Conservation (phyloP, 2,329 filamentous ascomycete genomes). For the Fusarium bactridioides region DNA sequence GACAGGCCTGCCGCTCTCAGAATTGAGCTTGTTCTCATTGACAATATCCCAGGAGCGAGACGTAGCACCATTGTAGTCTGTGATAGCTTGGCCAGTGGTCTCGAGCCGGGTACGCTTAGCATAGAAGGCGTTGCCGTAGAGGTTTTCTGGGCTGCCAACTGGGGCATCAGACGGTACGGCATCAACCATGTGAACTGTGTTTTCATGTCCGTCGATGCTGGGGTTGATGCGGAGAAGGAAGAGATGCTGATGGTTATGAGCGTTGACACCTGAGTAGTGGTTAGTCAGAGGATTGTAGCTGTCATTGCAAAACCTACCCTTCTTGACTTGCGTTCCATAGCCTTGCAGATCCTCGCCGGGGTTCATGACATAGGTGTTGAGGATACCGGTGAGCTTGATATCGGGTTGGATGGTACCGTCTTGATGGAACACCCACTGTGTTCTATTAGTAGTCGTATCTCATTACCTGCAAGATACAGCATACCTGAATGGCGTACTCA, state of each 20-base stretch:
- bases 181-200: slow-evolving; percentile 88
- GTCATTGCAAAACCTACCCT: neutral
- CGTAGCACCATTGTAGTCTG: slow-evolving; percentile 82
- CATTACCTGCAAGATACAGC: rapidly evolving
- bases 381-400: slow-evolving; percentile 88
- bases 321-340: neutral
- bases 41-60: slow-evolving; percentile 89
- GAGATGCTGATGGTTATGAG: slow-evolving; percentile 94
- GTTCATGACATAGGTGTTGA: slow-evolving; percentile 89
- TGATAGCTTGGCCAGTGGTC: slow-evolving; percentile 72
- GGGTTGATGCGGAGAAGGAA: slow-evolving; percentile 91
- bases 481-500: slow-evolving; percentile 68
- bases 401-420: slow-evolving; percentile 93
- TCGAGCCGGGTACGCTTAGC: slow-evolving; percentile 82
- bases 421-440: slow-evolving; percentile 79
- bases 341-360: slow-evolving; percentile 50
- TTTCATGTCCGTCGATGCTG: slow-evolving; percentile 84
- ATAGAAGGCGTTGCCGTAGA: slow-evolving; percentile 89
- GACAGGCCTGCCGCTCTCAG: slow-evolving; percentile 83
- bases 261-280: slow-evolving; percentile 65
- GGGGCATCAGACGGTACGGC: slow-evolving; percentile 74
- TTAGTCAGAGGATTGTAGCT: neutral
- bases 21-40: slow-evolving; percentile 83
- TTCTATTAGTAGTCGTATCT: neutral
- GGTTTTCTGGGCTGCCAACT: slow-evolving; percentile 83